phyloP scores from a whole-genome alignment of 176 grass and related monocot species.

The Alopecurus myosuroides region DNA sequence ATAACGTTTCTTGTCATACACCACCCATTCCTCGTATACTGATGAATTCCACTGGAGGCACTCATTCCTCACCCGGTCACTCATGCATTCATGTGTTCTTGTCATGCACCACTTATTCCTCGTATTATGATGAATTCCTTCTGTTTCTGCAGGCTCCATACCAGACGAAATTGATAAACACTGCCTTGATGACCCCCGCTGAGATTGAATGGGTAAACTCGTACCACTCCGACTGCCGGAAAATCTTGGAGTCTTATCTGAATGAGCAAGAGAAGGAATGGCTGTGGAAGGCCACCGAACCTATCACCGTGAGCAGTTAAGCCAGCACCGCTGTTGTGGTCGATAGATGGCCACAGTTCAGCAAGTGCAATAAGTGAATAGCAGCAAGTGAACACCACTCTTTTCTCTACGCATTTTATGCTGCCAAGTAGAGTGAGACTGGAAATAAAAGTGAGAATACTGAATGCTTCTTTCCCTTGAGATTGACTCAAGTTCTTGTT shows the following conservation, averaged over 20 bases:
- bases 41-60: not conserved
- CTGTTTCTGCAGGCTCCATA: slow-evolving; percentile 60
- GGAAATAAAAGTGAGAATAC: not conserved
- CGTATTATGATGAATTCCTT: not conserved
- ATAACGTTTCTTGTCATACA: not conserved
- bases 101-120: not conserved
- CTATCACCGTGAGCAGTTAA: slow-evolving; percentile 40
- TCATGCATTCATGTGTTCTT: not conserved
- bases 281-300: slow-evolving; percentile 69
- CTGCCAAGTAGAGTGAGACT: not conserved
- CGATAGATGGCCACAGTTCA: not conserved
- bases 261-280: slow-evolving; percentile 72
- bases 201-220: slow-evolving; percentile 89
- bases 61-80: not conserved
- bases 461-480: not conserved
- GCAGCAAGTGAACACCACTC: not conserved
- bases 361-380: slow-evolving; percentile 1
- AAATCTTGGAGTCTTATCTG: slow-evolving; percentile 53
- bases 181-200: slow-evolving; percentile 41
- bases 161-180: slow-evolving; percentile 81
- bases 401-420: not conserved
- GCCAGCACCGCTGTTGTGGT: not conserved
- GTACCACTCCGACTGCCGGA: slow-evolving; percentile 61
- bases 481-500: not conserved
- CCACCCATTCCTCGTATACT: not conserved